Evolutionary conservation across 2,329 filamentous ascomycete species (phyloP), one percentile per base, ranked within the genome.

Genomic region (Fusarium virguliforme): DNA sequence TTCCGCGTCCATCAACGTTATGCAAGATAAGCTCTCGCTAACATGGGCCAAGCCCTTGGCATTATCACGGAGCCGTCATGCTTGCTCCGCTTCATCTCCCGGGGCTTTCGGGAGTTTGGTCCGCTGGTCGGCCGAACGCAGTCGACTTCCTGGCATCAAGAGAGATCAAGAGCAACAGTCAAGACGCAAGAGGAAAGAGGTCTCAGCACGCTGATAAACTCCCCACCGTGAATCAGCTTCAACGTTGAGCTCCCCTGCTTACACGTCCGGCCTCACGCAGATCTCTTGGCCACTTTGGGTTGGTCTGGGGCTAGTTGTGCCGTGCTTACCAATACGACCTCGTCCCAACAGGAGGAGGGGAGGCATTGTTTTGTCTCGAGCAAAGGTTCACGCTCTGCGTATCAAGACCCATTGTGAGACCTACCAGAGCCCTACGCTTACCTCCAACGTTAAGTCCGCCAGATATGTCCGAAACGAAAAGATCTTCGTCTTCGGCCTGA

Each of bases 401-500:
- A 12, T 35, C 55, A 46, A n/a, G 28, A 18, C 41, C 55, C 50
- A 54, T 26, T 13, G 56, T 48, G 43, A 46, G 40, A 26, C 30
- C 28, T 12, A 28, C 18, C 18, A 13, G 22, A 6, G 22, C 30
- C n/a, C 56, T 48, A 59, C 26, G 40, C 56, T 48, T 48, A 59
- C 34, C 9, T 37, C 18, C 56, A 18, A 18, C 18, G 18, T 18
- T 37, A 71, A 71, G 41, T 59, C 64, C 68, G 68, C 26, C 48
- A 26, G 57, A 62, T 68, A 71, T 58, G 55, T 58, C 55, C 55
- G 55, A 13, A 26, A 40, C 38, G 54, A 43, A 43, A 28, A 40
- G 50, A 54, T 54, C 50, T 34, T 46, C 67, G 53, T 18, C 35
- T 53, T 54, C 56, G 60, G 53, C 38, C 38, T 61, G 68, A 71